A percentile compares a stretch with the other conserved stretches of the same genome.
phyloP scores from a whole-genome alignment of 2,329 filamentous ascomycete genomes.

The Mycosphaerella sp. region DNA sequence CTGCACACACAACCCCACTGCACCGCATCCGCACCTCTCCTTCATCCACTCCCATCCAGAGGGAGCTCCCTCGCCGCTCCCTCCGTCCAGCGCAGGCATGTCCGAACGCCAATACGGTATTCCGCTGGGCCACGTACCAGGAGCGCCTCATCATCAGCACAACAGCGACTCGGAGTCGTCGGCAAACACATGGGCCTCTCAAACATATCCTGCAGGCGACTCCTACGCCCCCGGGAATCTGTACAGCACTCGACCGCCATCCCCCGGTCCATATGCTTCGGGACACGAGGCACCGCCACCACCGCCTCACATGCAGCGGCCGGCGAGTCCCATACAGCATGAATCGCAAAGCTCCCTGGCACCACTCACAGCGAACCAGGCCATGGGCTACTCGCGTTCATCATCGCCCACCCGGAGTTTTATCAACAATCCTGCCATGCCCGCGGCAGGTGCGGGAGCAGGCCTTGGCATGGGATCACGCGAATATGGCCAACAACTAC shows the following conservation, averaged over 20 bases:
- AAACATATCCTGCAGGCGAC: slow-evolving; percentile 20
- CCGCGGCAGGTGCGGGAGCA: slow-evolving; percentile 7
- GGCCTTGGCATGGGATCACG: slow-evolving; percentile 8
- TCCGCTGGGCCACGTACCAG: slow-evolving; percentile 15
- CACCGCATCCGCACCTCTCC: too few species aligned
- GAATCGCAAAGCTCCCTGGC: slow-evolving; percentile 26
- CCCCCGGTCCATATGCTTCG: slow-evolving; percentile 18
- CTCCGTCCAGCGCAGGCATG: slow-evolving; percentile 9
- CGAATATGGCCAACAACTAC: slow-evolving; percentile 16
- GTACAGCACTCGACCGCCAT: slow-evolving; percentile 18
- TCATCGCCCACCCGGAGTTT: slow-evolving; percentile 16
- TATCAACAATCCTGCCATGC: slow-evolving; percentile 6
- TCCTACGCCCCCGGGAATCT: slow-evolving; percentile 23
- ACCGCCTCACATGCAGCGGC: slow-evolving; percentile 9
- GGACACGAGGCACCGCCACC: slow-evolving; percentile 15
- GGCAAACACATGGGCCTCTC: slow-evolving; percentile 7
- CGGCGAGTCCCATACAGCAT: slow-evolving; percentile 16
- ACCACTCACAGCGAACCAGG: slow-evolving; percentile 22
- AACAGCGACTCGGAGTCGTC: slow-evolving; percentile 9
- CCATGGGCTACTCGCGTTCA: slow-evolving; percentile 9
- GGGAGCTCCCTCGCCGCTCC: neutral
- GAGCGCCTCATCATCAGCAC: slow-evolving; percentile 8
- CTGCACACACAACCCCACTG: too few species aligned
- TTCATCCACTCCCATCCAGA: too few species aligned
- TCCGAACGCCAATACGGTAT: slow-evolving; percentile 23